Evolutionary conservation across 257 asterid species (phyloP), one percentile per base, ranked within the genome.

Genomic region (Euphrasia confusa): DNA sequence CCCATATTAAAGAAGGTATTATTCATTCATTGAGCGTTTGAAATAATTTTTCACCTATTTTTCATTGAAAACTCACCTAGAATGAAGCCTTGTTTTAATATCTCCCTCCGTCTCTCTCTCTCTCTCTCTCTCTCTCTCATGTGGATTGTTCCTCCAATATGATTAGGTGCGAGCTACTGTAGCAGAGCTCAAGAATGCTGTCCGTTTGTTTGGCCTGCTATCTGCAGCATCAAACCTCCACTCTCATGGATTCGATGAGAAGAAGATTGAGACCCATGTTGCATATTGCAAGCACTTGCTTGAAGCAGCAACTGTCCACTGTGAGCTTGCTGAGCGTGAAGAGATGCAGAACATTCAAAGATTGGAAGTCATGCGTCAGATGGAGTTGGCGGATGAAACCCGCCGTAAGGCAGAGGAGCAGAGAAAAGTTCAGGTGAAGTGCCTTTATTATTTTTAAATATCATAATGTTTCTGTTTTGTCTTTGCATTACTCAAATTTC

Each of bases 231-330:
- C 97, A 64, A 80, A 89, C 73, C 97, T 83, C 70, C 95, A 92
- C 15, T 73, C 71, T 71, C 99, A 92, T 75, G 97, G 99, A 59
- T 89, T 92, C 75, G 99, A 93, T 67, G 99, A 93, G 83, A 89
- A 85, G 81, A 89, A 93, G 77, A 93, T 93, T 4, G 97, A 85
- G 67, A 93, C 99, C 68, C 99, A 93, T 60, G 99, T 93, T 73
- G 94, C 85, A 17, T 93, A 93, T 72, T 89, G 97, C 84, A 85
- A 87, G 80, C 97, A 84, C 76, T 80, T 89, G 80, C 96, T 93
- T 58, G 97, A 85, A 64, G 96, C 94, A 58, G 99, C 97, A 62
- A 89, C 74, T 67, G 97, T 89, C 64, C 97, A 93, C 45, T 84
- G 94, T 58, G 97, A 89, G 56, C 90, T 83, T 50, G 99, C 97